Base-by-base conservation (phyloP, 78 protist genomes). In the Dictyostelium purpureum region DNA sequence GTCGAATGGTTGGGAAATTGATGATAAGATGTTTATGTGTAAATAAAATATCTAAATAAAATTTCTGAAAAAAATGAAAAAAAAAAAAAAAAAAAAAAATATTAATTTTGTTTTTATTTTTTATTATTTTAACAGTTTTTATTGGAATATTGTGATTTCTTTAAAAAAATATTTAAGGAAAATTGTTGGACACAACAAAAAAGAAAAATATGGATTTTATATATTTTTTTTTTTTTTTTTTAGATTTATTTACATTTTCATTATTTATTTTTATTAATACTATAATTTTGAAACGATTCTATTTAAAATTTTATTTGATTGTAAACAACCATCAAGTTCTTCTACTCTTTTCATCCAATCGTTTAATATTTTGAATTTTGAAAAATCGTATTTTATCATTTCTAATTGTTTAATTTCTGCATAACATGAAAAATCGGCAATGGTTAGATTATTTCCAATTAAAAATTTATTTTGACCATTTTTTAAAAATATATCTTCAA, bases 381-480 rank as follows among this genome's bases (percentile, higher is more conserved):
- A 40, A n/a, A 47, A 47, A 35, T 51, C 47, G 9, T 19, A 75
- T 2, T 35, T 35, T 47, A 75, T 19, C 6, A n/a, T 18, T 2
- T 33, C 38, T 42, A 75, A 51, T 75, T 75, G 81, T 33, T 75
- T 75, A 14, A 75, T 35, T 75, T 75, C 81, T 51, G 67, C 31
- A n/a, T n/a, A 75, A 52, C 81, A 75, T 10, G 69, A 51, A n/a
- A 75, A 75, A 75, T 75, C 81, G 3, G 81, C 81, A 35, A 75
- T 75, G 1, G 81, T 75, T 4, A n/a, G 45, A 12, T 73, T 24
- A 11, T 19, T 19, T 6, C 79, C 59, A 45, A 38, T 45, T 14
- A 73, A 35, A 45, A 28, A 73, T 14, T 73, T 16, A 18, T 73
- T 73, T 19, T 18, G 7, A 51, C 61, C 66, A 75, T 21, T n/a